phyloP scores from a whole-genome alignment of 1,284 basidiomycete genomes.

The Coniferiporia weirii region DNA sequence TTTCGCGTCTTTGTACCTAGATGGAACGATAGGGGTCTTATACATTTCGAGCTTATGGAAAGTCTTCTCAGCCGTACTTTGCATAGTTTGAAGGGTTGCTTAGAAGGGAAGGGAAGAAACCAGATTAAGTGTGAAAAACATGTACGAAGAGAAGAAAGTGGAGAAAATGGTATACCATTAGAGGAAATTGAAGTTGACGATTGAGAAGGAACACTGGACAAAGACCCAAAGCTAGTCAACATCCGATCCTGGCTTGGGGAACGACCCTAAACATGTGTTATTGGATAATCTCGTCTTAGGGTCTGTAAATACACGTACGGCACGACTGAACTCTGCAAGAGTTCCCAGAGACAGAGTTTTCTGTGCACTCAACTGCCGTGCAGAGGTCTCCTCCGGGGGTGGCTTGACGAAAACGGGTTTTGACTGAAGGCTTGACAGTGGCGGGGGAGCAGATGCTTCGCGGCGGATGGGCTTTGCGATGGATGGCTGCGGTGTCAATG shows the following conservation, averaged over 20 bases:
- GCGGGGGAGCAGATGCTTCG: constrained; percentile 62
- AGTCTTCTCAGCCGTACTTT: constrained; percentile 55
- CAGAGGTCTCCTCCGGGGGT: constrained; percentile 34
- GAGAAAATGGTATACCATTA: constrained; percentile 14
- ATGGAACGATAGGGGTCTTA: constrained; percentile 68
- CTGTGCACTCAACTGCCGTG: constrained; percentile 30
- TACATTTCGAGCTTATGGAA: constrained; percentile 68
- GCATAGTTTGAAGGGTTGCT: constrained; percentile 31
- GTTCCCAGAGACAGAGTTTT: constrained; percentile 51
- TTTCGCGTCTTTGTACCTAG: constrained; percentile 50
- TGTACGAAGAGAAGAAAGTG: constrained; percentile 9
- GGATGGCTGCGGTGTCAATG: constrained; percentile 63
- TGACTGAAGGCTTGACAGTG: constrained; percentile 49
- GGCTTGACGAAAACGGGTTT: constrained; percentile 67
- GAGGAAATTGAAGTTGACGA: constrained; percentile 8
- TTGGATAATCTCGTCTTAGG: constrained; percentile 2
- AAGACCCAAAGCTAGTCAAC: constrained; percentile 10
- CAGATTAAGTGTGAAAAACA: constrained; percentile 3
- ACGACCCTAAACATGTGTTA: constrained; percentile 32
- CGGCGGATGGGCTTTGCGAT: constrained; percentile 33
- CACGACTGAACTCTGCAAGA: constrained; percentile 51
- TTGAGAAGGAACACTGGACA: constrained; percentile 6
- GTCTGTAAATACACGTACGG: constrained; percentile 34
- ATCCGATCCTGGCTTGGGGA: constrained; percentile 29
- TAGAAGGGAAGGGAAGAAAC: constrained; percentile 16